These are phyloP conservation scores for Chlorella sp. DNA, from an alignment of 139 green algal genomes.

Conservation along the genomic window DNA sequence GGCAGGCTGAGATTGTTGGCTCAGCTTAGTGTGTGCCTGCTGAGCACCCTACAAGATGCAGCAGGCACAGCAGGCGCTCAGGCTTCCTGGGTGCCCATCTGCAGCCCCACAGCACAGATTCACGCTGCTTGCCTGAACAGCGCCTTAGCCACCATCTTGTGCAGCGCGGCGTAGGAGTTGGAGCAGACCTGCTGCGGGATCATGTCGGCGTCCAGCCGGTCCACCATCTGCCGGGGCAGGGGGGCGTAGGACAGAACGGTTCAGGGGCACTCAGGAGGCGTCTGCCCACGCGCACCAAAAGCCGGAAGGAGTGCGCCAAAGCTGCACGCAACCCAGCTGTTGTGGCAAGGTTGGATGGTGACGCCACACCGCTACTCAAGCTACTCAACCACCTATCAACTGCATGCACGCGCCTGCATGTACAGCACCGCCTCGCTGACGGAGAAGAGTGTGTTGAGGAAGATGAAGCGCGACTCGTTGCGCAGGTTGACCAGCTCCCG, in stretches of 20 bases:
- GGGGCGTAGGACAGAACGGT: not conserved
- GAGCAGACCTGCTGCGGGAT: slow-evolving; percentile 55
- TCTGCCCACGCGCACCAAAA: too few relatives aligned
- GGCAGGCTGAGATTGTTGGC: not conserved
- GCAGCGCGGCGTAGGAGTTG: slow-evolving; percentile 73
- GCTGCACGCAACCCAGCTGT: too few relatives aligned
- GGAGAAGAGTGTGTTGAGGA: slow-evolving; percentile 97
- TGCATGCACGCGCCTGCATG: slow-evolving; percentile 88
- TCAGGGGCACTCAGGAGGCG: too few relatives aligned
- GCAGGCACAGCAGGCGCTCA: too few relatives aligned
- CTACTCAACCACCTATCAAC: too few relatives aligned
- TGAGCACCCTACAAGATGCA: too few relatives aligned
- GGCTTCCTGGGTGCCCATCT: too few relatives aligned
- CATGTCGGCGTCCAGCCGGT: slow-evolving; percentile 83
- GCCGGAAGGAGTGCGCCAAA: too few relatives aligned
- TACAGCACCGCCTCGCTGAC: slow-evolving; percentile 94
- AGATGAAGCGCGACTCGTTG: slow-evolving; percentile 88
- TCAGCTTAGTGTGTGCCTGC: too few relatives aligned
- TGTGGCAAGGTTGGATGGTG: too few relatives aligned
- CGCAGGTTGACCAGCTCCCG: slow-evolving; percentile 91
- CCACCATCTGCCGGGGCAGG: slow-evolving; percentile 83
- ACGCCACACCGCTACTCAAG: too few relatives aligned
- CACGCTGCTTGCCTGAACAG: slow-evolving; percentile 79
- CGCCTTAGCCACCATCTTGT: slow-evolving; percentile 82
- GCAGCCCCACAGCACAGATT: too few relatives aligned